A percentile compares a stretch with the other conserved stretches of the same genome.
Conservation (phyloP, 257 asterid species). For the Echium plantagineum region DNA sequence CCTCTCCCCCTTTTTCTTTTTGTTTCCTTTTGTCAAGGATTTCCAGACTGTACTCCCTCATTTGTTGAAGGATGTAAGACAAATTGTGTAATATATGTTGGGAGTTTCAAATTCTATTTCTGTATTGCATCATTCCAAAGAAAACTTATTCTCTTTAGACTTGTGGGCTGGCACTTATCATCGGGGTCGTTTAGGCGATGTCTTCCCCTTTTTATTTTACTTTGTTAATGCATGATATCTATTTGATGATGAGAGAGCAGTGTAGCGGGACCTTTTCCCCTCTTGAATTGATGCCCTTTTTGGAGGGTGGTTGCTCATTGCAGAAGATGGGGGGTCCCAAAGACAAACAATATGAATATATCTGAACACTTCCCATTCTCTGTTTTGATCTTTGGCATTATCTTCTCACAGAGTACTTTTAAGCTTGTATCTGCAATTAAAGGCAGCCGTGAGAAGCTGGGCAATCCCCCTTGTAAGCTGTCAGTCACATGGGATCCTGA, state of each 20-base stretch:
- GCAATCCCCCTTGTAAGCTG: slow-evolving; percentile 40
- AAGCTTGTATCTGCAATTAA: slow-evolving; percentile 82
- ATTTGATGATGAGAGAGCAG: not conserved
- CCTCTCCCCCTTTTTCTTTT: not conserved
- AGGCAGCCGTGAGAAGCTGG: slow-evolving; percentile 89
- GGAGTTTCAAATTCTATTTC: not conserved
- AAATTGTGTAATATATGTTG: too few relatives aligned
- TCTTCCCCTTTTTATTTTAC: not conserved
- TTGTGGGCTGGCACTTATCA: not conserved
- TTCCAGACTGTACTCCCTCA: not conserved
- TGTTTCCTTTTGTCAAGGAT: not conserved
- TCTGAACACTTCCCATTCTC: slow-evolving; percentile 7
- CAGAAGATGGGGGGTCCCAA: slow-evolving; percentile 1
- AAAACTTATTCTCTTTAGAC: not conserved
- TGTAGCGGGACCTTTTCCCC: not conserved
- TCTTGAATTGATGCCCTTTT: not conserved
- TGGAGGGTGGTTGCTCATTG: not conserved
- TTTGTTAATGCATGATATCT: not conserved
- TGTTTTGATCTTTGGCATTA: slow-evolving; percentile 14
- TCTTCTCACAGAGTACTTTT: slow-evolving; percentile 40
- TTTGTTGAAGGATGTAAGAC: too few relatives aligned
- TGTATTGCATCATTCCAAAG: not conserved
- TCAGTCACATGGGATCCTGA: slow-evolving; percentile 82
- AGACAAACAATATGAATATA: not conserved
- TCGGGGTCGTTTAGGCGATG: not conserved